These are phyloP conservation scores for Peniophora sp. DNA, from an alignment of 1,284 basidiomycete genomes.

Conservation along the genomic window DNA sequence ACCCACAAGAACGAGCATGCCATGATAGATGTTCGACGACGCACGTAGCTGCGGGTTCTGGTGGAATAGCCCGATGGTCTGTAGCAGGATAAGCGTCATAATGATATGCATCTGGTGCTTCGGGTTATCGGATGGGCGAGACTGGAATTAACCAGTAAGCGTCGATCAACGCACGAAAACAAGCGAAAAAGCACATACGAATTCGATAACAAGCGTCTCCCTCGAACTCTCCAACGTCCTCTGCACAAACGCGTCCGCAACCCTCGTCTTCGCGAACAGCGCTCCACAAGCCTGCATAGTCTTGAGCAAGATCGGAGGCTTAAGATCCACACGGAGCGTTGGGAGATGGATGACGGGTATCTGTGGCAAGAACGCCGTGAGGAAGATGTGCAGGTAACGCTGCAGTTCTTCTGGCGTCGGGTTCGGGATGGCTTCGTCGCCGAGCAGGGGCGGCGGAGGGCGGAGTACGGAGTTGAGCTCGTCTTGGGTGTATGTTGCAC, in stretches of 20 bases:
- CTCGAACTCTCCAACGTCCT: slow-evolving; percentile 18
- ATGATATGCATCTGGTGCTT: slow-evolving; percentile 37
- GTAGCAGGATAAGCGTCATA: slow-evolving; percentile 26
- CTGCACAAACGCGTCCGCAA: slow-evolving; percentile 23
- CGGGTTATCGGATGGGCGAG: slow-evolving; percentile 28
- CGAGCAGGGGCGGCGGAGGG: neutral
- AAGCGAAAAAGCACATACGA: slow-evolving; percentile 17
- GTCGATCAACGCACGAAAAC: neutral
- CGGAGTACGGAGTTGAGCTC: slow-evolving; percentile 2
- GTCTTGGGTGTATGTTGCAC: slow-evolving; percentile 5
- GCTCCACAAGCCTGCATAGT: slow-evolving; percentile 37
- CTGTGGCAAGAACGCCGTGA: slow-evolving; percentile 44
- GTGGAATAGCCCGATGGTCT: slow-evolving; percentile 30
- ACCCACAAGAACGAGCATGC: slow-evolving; percentile 28
- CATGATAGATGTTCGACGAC: slow-evolving; percentile 27
- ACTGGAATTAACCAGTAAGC: slow-evolving; percentile 19
- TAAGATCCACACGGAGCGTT: slow-evolving; percentile 40
- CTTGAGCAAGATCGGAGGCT: slow-evolving; percentile 39
- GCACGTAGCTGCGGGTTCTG: slow-evolving; percentile 22
- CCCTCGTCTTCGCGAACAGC: slow-evolving; percentile 23
- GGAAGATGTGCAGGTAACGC: slow-evolving; percentile 40
- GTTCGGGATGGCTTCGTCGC: slow-evolving; percentile 4
- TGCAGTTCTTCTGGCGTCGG: slow-evolving; percentile 11
- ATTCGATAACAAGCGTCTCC: slow-evolving; percentile 24
- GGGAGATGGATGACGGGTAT: slow-evolving; percentile 46